Base-by-base conservation (phyloP, 345 rosid species). In the Hibiscus mutabilis region DNA sequence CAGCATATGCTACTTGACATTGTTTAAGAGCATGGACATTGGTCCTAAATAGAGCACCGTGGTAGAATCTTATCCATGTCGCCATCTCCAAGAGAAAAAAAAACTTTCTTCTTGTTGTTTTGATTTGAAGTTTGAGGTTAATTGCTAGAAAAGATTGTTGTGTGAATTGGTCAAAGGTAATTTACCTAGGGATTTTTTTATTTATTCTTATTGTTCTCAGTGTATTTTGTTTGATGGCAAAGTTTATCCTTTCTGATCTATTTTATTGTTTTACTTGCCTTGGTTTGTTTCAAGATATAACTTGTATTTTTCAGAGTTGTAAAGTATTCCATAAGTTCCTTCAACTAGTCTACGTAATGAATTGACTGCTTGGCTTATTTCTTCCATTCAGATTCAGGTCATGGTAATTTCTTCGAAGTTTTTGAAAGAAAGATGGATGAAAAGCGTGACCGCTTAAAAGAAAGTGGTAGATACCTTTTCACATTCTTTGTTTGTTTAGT, bases 391-490 rank as follows among this genome's bases (percentile, higher is more conserved):
- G 98, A 88, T 88, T 83, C 82, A 75, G 86, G 81, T 53, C 70
- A 78, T 18, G 82, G 84, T 64, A 86, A 87, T 64, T 89, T 93
- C 83, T 88, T 93, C 79, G 81, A 79, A 76, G 81, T 85, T 74
- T 91, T 93, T 74, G 94, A 93, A 78, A 85, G 80, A 71, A 93
- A 93, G 84, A 91, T 87, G 83, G 86, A 87, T 70, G 97, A 89
- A 78, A 93, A 85, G 85, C 87, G 66, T 72, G 80, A 77, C 74
- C 96, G 86, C 73, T 84, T 93, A 42, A 88, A 84, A 84, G 84
- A 87, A 84, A 93, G 97, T 73, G 96, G 97, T 91, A 86, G 51
- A 27, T 52, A 52, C 64, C 66, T 74, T 46, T 44, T 33, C 31
- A 57, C 53, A 10, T 19, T 63, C 60, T 27, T 33, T 59, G 11